A percentile compares a stretch with the other conserved stretches of the same genome.
These are phyloP conservation scores for Citrullus mucosospermus DNA, from an alignment of 306 rosid species.

Conservation along the genomic window DNA sequence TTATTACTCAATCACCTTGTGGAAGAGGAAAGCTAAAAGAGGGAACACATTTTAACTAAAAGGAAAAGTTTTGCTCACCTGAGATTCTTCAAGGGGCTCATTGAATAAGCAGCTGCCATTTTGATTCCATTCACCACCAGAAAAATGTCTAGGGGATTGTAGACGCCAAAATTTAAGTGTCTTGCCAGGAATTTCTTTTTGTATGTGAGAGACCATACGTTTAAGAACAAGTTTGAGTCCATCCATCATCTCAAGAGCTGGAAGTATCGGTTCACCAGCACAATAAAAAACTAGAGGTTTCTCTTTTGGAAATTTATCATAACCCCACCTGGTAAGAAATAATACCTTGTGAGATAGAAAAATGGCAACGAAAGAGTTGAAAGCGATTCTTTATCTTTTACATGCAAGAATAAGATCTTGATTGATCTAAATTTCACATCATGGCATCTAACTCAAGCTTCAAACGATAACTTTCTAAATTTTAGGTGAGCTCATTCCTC, in stretches of 20 bases:
- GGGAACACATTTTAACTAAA: background rate
- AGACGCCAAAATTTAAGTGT: conserved; percentile 76
- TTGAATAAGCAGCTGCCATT: conserved; percentile 78
- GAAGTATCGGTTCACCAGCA: conserved; percentile 52
- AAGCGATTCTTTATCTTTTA: background rate
- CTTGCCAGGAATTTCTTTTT: conserved; percentile 42
- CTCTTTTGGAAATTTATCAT: conserved; percentile 72
- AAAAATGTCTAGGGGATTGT: conserved; percentile 81
- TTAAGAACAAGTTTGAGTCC: conserved; percentile 64
- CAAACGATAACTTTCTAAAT: background rate
- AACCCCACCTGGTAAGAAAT: conserved; percentile 51
- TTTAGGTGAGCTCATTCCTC: background rate
- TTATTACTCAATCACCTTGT: conserved; percentile 20
- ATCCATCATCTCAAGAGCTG: conserved; percentile 45
- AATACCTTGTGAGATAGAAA: background rate
- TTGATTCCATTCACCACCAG: conserved; percentile 92
- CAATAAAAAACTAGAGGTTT: conserved; percentile 68
- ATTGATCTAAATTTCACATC: background rate
- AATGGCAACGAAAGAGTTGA: background rate
- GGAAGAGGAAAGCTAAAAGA: background rate
- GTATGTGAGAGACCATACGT: conserved; percentile 39
- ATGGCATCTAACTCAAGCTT: background rate
- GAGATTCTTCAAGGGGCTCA: conserved; percentile 58
- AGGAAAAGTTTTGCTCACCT: conserved; percentile 28
- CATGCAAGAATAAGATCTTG: background rate